Evolutionary conservation across 768 basidiomycete genomes (phyloP), one percentile per base, ranked within the genome.

Genomic region (Podaxis sp.): DNA sequence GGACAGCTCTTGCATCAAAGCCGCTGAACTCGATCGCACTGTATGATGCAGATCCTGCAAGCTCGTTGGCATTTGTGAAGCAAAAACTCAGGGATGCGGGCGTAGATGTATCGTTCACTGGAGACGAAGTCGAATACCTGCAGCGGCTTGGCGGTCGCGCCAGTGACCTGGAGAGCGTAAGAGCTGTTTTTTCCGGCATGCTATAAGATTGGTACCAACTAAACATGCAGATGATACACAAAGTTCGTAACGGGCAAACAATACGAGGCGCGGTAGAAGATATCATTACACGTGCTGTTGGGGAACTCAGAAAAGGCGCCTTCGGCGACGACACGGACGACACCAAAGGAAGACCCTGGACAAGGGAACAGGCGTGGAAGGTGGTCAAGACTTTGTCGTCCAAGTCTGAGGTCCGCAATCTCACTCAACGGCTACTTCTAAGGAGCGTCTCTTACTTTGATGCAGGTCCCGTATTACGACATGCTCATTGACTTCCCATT

Each of bases 321-420:
- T 99, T 98, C 69, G 96, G 95, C 0, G 95, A 97, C 64, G 95
- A 97, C 68, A 73, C 79, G 1, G 93, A 96, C 57, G 95, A 97
- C 67, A 89, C 90, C 2, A 95, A 93, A 73, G 77, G 69, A 50
- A 73, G 96, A 40, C 78, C 85, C 0, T 99, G 97, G 97, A 81
- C 87, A 4, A 79, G 88, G 50, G 89, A 93, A 62, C 94, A 98
- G 69, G 94, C 85, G 0, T 98, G 95, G 93, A 81, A 78, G 18
- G 76, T 98, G 14, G 77, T 98, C 57, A 89, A 87, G 66, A 76
- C 80, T 10, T 80, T 99, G 37, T 80, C 92, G 1, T 81, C 82
- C 63, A 77, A 81, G 51, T 72, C 82, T 7, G 85, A 95, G 81
- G 87, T 69, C 69, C 78, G 81, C 71, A 74, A 61, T 70, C 23